phyloP scores from a whole-genome alignment of 495 filamentous ascomycete species.

The Tuber umbilicatum region DNA sequence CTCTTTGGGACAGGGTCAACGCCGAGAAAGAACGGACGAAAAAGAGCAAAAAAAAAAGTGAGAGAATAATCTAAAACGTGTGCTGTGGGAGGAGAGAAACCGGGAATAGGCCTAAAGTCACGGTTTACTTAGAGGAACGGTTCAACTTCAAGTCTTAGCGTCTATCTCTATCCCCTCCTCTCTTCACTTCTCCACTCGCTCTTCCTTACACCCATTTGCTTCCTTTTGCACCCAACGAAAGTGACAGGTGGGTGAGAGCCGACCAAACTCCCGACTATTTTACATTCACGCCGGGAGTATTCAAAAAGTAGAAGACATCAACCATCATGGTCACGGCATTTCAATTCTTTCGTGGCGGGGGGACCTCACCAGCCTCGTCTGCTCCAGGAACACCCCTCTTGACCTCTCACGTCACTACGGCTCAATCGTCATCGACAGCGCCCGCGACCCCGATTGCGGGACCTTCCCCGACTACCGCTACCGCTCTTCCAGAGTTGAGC shows the following conservation, averaged over 20 bases:
- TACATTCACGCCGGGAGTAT: neutral
- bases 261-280: neutral
- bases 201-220: constrained; percentile 3
- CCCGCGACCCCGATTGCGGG: constrained; percentile 32
- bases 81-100: constrained; percentile 17
- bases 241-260: neutral
- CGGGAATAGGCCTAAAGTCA: neutral
- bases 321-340: constrained; percentile 38
- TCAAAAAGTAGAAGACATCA: constrained; percentile 8
- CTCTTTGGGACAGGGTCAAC: constrained; percentile 21
- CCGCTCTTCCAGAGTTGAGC: constrained; percentile 30
- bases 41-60: constrained; percentile 25
- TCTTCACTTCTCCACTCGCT: constrained; percentile 5
- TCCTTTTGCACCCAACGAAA: neutral
- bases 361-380: constrained; percentile 31
- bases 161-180: constrained; percentile 10
- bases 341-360: constrained; percentile 36
- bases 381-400: constrained; percentile 32
- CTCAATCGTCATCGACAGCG: constrained; percentile 25
- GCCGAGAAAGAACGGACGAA: constrained; percentile 35
- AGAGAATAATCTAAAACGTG: constrained; percentile 17
- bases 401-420: constrained; percentile 30
- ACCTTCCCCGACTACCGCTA: constrained; percentile 20
- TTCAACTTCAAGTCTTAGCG: constrained; percentile 2
- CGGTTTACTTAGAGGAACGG: constrained; percentile 1